These are phyloP conservation scores for Betula pendula DNA, from an alignment of 306 rosid genomes.

Conservation along the genomic window DNA sequence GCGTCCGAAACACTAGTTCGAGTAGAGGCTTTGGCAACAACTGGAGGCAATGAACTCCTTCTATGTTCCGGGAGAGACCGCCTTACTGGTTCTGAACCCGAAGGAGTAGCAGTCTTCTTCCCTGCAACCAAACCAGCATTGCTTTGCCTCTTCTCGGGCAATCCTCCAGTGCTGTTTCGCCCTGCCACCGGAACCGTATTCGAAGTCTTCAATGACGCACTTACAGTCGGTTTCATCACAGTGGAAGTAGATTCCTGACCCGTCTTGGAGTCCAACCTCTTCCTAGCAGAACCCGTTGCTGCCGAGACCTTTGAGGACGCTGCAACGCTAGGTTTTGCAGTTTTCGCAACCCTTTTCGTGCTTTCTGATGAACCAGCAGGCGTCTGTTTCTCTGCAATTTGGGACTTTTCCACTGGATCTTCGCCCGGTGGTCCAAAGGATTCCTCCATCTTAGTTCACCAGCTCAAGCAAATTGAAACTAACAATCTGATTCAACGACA, in stretches of 20 bases:
- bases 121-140: conserved; percentile 30
- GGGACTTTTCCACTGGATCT: conserved; percentile 38
- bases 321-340: conserved; percentile 37
- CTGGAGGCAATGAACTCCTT: conserved; percentile 60
- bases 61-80: conserved; percentile 75
- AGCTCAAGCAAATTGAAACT: conserved; percentile 10
- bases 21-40: conserved; percentile 39
- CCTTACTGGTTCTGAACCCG: conserved; percentile 44
- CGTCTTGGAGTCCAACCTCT: conserved; percentile 47
- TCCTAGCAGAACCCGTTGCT: conserved; percentile 36
- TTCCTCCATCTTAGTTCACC: conserved; percentile 57
- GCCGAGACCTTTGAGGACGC: conserved; percentile 34
- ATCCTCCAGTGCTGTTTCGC: conserved; percentile 76
- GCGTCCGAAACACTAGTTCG: conserved; percentile 38
- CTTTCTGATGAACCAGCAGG: conserved; percentile 33
- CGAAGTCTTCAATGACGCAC: conserved; percentile 43
- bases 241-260: conserved; percentile 36
- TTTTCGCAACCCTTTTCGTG: conserved; percentile 33
- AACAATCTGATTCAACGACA: conserved; percentile 22
- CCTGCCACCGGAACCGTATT: conserved; percentile 49
- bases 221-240: conserved; percentile 43
- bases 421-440: conserved; percentile 43
- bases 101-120: conserved; percentile 27
- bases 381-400: conserved; percentile 25
- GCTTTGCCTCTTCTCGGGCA: conserved; percentile 50